Base-by-base conservation (phyloP, 2,329 filamentous ascomycete species). In the Verticillium longisporum region DNA sequence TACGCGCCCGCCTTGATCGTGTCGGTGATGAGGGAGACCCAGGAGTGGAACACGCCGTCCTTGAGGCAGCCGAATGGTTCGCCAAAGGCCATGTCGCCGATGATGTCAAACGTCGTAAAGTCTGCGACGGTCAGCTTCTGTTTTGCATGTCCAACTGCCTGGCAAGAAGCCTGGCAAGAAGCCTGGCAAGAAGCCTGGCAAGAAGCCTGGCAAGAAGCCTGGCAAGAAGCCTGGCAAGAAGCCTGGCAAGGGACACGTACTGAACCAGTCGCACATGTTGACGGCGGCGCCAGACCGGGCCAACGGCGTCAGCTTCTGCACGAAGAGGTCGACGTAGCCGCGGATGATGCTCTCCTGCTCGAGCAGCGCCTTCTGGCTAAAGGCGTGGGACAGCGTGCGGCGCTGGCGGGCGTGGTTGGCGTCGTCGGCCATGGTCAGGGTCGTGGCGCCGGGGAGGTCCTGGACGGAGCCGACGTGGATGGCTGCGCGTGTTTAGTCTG, bases 61-160 rank as follows among this genome's bases (percentile, higher is more conserved):
- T 70, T 64, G 9, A 78, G 65, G 60, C 72, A 71, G 13, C 75
- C 76, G 57, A 82, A 83, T 0, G 79, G 76, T 15, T 80, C 76
- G 0, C 81, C 82, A 63, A 84, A 84, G 0, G 81, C 78, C 21
- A 84, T 73, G 59, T 77, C 75, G 2, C 74, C 75, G 26, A 82
- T 78, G 57, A 82, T 74, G 65, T 82, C 80, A 60, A 83, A 80
- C 0, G 75, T 72, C 1, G 70, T 66, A 61, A 73, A 75, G 55
- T 75, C 60, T 61, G 38, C 10, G 15, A 1, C 7, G 4, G 34
- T 55, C 31, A 55, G 54, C 54, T n/a, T n/a, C 15, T 5, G 11
- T n/a, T n/a, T 14, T 37, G 36, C 36, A 4, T 7, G n/a, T n/a
- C n/a, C n/a, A n/a, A n/a, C n/a, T n/a, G n/a, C n/a, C n/a, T n/a